These are phyloP conservation scores for Lactarius tabidus DNA, from an alignment of 768 basidiomycete species.

Conservation along the genomic window DNA sequence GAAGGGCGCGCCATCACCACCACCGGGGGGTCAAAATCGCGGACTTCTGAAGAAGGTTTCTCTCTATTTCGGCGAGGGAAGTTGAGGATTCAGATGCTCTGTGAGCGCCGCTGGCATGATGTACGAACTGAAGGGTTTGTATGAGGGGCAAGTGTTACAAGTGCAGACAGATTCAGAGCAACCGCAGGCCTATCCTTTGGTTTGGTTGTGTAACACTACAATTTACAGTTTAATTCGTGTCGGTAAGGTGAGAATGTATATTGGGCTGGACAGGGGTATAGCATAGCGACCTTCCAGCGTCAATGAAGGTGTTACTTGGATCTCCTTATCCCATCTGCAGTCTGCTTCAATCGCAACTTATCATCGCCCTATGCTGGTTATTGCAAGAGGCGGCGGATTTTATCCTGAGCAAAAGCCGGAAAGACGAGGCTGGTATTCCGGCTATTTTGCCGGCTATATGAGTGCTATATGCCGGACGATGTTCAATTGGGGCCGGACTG, in stretches of 20 bases:
- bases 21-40: slow-evolving; percentile 20
- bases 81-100: slow-evolving; percentile 3
- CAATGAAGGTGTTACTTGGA: not conserved
- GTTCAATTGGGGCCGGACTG: too few relatives aligned
- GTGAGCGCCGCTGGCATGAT: not conserved
- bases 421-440: too few relatives aligned
- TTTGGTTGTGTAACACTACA: not conserved
- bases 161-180: not conserved
- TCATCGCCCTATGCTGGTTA: too few relatives aligned
- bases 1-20: slow-evolving; percentile 4
- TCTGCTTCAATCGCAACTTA: not conserved
- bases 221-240: not conserved
- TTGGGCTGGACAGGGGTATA: not conserved
- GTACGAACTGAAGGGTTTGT: not conserved
- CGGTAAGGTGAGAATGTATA: not conserved
- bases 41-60: slow-evolving; percentile 25
- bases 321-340: not conserved
- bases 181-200: not conserved
- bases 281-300: not conserved
- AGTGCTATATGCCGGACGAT: too few relatives aligned
- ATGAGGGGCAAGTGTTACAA: not conserved
- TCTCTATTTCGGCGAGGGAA: slow-evolving; percentile 25
- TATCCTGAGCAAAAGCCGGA: too few relatives aligned
- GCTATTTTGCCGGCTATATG: too few relatives aligned
- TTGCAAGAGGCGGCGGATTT: too few relatives aligned